Evolutionary conservation across 1,139 yeast genomes (phyloP), one percentile per base, ranked within the genome.

Genomic region (Blastobotrys niveus): DNA sequence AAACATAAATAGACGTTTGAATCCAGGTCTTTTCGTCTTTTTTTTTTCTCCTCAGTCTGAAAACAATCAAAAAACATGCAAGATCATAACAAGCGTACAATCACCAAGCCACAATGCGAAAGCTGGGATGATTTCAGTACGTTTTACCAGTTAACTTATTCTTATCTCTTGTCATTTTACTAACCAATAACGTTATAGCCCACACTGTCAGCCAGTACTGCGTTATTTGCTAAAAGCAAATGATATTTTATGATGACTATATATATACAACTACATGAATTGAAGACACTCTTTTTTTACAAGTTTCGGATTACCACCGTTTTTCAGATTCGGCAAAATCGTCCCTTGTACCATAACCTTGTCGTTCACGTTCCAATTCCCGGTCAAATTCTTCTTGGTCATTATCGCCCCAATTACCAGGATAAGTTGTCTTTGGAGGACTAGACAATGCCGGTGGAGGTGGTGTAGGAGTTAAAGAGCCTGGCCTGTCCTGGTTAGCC

Each of bases 321-420:
- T 59, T 59, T 46, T 62, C 66, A 7, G 58, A 47, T 31, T 60
- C 62, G n/a, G 59, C 42, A 47, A 62, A 62, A 40, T 60, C 65
- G 43, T 60, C 65, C 18, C 39, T 38, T 24, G 48, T 45, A 2
- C 53, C 55, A 31, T 45, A 47, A n/a, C 58, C 62, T 5, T 48
- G 50, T 18, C 65, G 52, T 41, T 61, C 65, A 17, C 51, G 52
- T 36, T 59, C 65, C 25, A 61, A 38, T 26, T 58, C 57, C 10
- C 47, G 52, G 42, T 61, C 66, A 45, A 61, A 62, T 44, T 52
- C 52, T 36, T 44, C 47, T 47, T 60, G 64, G 14, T 57, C 54
- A 18, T 41, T 49, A 15, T 40, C 40, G 5, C 24, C 41, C 34
- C 41, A 36, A 3, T 39, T 14, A 19, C 38, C 31, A 15, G 35